phyloP scores from a whole-genome alignment of 1,284 basidiomycete species.

The Malassezia sp. region DNA sequence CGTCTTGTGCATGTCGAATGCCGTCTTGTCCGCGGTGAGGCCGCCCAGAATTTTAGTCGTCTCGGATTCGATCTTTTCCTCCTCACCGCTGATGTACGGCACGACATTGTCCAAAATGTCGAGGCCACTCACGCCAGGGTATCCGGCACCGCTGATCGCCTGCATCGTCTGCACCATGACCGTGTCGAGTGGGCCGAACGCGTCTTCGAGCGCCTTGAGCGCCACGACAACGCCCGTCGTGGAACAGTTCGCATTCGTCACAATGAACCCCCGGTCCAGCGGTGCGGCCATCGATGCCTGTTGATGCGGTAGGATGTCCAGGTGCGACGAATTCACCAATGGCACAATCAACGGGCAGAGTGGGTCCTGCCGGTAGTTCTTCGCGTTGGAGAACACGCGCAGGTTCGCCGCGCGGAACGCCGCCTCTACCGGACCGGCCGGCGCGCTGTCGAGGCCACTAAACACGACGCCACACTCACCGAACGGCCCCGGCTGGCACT shows the following conservation, averaged over 20 bases:
- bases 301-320: conserved; percentile 76
- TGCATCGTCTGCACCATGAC: conserved; percentile 91
- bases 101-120: conserved; percentile 96
- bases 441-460: conserved; percentile 86
- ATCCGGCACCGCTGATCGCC: conserved; percentile 92
- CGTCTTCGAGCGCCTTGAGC: conserved; percentile 76
- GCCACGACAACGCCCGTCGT: conserved; percentile 90
- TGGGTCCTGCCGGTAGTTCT: conserved; percentile 86
- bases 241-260: conserved; percentile 97
- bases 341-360: conserved; percentile 94
- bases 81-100: conserved; percentile 75
- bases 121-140: conserved; percentile 79
- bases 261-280: conserved; percentile 74
- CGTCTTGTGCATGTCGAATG: conserved; percentile 73
- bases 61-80: conserved; percentile 97
- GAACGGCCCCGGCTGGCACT: conserved; percentile 71
- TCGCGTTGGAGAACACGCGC: conserved; percentile 94
- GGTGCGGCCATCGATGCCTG: conserved; percentile 52
- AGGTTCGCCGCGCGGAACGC: conserved; percentile 79
- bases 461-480: conserved; percentile 77
- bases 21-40: conserved; percentile 26
- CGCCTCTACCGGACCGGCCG: conserved; percentile 82
- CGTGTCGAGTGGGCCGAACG: conserved; percentile 83
- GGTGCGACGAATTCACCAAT: conserved; percentile 80
- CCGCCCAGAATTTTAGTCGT: conserved; percentile 84